Evolutionary conservation across 306 rosid genomes (phyloP), one percentile per base, ranked within the genome.

Genomic region (Quercus engelmannii): DNA sequence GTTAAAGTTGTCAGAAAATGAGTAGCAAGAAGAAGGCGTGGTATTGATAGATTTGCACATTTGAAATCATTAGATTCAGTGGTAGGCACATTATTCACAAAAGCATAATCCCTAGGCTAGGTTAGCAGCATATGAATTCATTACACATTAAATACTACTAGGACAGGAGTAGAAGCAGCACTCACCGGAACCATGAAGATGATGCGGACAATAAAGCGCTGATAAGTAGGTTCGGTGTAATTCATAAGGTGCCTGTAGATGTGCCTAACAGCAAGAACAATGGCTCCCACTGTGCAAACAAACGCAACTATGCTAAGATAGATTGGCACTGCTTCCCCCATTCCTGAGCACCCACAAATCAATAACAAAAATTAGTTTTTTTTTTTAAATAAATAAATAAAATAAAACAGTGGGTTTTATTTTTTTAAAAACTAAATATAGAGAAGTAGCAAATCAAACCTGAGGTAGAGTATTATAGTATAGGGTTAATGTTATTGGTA

Each of bases 121-220:
- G 54, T 13, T 49, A 49, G 17, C 11, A 63, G 30, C 41, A 63
- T 63, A 63, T 4, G 38, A 68, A 35, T 33, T 19, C 52, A 68
- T 68, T 18, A 68, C 41, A 35, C 8, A 35, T 35, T 35, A 35
- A 35, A 35, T 1, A 35, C 9, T 35, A 35, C 0, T 35, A 35
- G 2, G 8, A 35, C 23, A 33, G 19, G 51, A 43, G 54, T 1
- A 10, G 15, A 46, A 46, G 54, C 54, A 77, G 15, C 5, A 85
- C 93, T 87, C 68, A 94, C 99, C 74, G 97, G 99, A 35, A 95
- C 99, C 99, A 95, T 95, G 76, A 93, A 95, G 70, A 95, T 83
- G 77, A 95, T 95, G 49, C 99, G 93, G 55, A 93, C 99, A 41
- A 95, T 95, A 76, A 84, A 91, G 61, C 99, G 91, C 86, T 95